phyloP scores from a whole-genome alignment of 805 yeast genomes.

The Ogataea methanolica region DNA sequence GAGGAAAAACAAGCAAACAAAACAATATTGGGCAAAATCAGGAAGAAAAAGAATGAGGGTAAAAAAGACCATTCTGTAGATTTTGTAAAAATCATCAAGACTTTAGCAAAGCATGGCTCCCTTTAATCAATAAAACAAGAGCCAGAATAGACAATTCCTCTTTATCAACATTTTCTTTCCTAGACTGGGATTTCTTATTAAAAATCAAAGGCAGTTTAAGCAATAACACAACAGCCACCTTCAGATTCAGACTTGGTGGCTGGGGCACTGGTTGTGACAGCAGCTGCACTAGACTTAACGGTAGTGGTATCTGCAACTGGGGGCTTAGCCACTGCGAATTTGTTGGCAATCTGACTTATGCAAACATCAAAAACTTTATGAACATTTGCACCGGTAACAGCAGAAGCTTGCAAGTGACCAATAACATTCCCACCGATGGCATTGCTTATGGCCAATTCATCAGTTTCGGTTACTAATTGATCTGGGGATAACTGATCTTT shows the following conservation, averaged over 20 bases:
- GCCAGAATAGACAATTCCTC: too few species aligned
- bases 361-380: slow-evolving; percentile 56
- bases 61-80: too few species aligned
- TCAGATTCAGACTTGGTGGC: slow-evolving; percentile 1
- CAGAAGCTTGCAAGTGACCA: slow-evolving; percentile 72
- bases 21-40: too few species aligned
- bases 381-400: slow-evolving; percentile 60
- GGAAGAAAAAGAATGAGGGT: too few species aligned
- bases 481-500: slow-evolving; percentile 13
- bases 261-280: background rate
- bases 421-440: slow-evolving; percentile 58
- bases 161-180: too few species aligned
- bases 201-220: background rate
- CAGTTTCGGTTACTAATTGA: slow-evolving; percentile 30
- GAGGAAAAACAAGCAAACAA: too few species aligned
- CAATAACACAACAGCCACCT: slow-evolving; percentile 11
- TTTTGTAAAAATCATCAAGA: too few species aligned
- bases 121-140: too few species aligned
- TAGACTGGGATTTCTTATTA: background rate
- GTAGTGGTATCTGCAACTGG: background rate
- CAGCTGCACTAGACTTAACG: background rate
- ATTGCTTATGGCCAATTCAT: slow-evolving; percentile 45
- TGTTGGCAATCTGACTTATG: slow-evolving; percentile 25
- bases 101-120: too few species aligned
- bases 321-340: slow-evolving; percentile 1